These are phyloP conservation scores for Mrakiaceae sp. DNA, from an alignment of 1,284 basidiomycete species.

Conservation along the genomic window DNA sequence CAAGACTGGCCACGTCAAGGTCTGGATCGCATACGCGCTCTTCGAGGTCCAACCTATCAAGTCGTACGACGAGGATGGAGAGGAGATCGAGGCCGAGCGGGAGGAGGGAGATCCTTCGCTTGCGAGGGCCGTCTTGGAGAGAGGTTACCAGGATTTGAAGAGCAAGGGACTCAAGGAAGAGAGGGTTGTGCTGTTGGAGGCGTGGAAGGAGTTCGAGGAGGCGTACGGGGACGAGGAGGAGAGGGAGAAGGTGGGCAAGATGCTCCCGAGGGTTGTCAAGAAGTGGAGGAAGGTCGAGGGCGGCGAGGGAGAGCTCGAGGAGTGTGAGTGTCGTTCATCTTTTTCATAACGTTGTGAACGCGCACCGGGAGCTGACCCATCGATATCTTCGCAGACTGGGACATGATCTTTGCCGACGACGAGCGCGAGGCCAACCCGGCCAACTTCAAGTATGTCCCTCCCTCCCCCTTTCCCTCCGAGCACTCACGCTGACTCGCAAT, in stretches of 20 bases:
- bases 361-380: slow-evolving; percentile 2
- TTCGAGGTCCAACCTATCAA: slow-evolving; percentile 39
- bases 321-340: slow-evolving; percentile 41
- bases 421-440: slow-evolving; percentile 82
- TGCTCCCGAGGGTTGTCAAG: slow-evolving; percentile 85
- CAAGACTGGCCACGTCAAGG: slow-evolving; percentile 86
- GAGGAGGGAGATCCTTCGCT: slow-evolving; percentile 55
- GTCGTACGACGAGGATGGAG: slow-evolving; percentile 62
- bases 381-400: slow-evolving; percentile 54
- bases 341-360: not conserved
- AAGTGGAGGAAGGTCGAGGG: slow-evolving; percentile 70
- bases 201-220: slow-evolving; percentile 86
- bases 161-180: slow-evolving; percentile 71
- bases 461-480: not conserved
- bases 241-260: slow-evolving; percentile 64
- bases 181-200: slow-evolving; percentile 77
- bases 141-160: slow-evolving; percentile 78
- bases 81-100: slow-evolving; percentile 52
- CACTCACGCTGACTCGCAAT: not conserved
- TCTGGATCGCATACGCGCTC: slow-evolving; percentile 41
- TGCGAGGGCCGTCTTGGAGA: slow-evolving; percentile 68
- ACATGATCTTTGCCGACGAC: slow-evolving; percentile 89
- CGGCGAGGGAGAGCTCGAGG: slow-evolving; percentile 73
- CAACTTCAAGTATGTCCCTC: slow-evolving; percentile 57
- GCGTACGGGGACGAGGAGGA: slow-evolving; percentile 58